A percentile compares a stretch with the other conserved stretches of the same genome.
These are phyloP conservation scores for Penicillium argentinense DNA, from an alignment of 495 filamentous ascomycete genomes.

Conservation along the genomic window DNA sequence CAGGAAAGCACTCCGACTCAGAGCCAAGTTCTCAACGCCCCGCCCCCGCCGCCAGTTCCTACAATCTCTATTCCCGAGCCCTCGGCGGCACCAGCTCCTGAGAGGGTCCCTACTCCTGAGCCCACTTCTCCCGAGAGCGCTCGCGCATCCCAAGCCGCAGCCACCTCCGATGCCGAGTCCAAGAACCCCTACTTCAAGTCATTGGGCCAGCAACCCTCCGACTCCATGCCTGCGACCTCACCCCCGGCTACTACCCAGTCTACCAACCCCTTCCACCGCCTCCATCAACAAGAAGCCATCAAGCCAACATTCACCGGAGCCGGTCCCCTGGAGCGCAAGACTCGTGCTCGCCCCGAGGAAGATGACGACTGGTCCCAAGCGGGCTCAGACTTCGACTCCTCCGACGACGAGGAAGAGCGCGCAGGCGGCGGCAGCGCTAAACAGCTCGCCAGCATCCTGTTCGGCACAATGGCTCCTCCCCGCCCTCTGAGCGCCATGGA, in stretches of 20 bases:
- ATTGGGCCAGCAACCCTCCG: constrained; percentile 46
- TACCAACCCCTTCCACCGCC: constrained; percentile 95
- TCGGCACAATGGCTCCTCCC: constrained; percentile 96
- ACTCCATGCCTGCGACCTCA: constrained; percentile 14
- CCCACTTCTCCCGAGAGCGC: constrained; percentile 29
- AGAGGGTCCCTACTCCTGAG: constrained; percentile 22
- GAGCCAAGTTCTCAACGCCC: constrained; percentile 54
- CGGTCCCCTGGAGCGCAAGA: constrained; percentile 44
- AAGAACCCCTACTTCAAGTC: constrained; percentile 76
- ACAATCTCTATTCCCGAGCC: constrained; percentile 28
- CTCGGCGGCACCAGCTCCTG: constrained; percentile 40
- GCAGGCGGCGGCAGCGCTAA: constrained; percentile 80
- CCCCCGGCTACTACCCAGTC: constrained; percentile 52
- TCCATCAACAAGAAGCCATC: constrained; percentile 54
- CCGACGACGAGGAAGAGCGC: constrained; percentile 69
- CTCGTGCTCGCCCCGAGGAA: constrained; percentile 65
- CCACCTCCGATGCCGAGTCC: constrained; percentile 46
- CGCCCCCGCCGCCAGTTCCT: constrained; percentile 35
- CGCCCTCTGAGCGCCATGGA: constrained; percentile 82
- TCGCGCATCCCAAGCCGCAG: constrained; percentile 20
- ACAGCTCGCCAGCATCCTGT: constrained; percentile 88
- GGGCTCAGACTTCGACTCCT: constrained; percentile 72
- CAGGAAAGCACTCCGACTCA: constrained; percentile 79
- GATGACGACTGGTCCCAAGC: constrained; percentile 86
- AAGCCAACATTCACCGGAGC: constrained; percentile 38